A percentile compares a stretch with the other conserved stretches of the same genome.
Conservation (phyloP, 306 rosid genomes). For the Leucaena leucocephala region DNA sequence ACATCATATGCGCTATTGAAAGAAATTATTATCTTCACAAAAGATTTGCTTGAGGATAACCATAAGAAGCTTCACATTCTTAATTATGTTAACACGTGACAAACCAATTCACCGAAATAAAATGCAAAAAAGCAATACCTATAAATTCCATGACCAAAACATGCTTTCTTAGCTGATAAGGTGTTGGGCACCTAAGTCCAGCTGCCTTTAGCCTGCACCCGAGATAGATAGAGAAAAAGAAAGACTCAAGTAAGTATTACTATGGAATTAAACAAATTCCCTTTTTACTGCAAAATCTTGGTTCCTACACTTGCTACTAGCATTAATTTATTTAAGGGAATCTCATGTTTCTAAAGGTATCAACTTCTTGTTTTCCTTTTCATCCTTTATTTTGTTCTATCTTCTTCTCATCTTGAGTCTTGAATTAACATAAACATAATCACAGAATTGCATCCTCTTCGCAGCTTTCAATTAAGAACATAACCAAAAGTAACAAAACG, state of each 20-base stretch:
- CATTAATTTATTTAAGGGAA: background rate
- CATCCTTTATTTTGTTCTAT: background rate
- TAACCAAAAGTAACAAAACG: background rate
- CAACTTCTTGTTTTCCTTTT: background rate
- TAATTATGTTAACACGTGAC: background rate
- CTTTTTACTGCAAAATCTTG: background rate
- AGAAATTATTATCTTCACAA: slow-evolving; percentile 17
- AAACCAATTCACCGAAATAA: background rate
- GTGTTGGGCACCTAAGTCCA: slow-evolving; percentile 82
- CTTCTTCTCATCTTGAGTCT: slow-evolving; percentile 7
- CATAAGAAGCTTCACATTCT: background rate
- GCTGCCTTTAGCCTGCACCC: slow-evolving; percentile 77
- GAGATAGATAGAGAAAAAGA: slow-evolving; percentile 15
- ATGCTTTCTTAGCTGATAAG: slow-evolving; percentile 64
- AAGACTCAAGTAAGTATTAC: slow-evolving; percentile 7
- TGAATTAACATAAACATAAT: slow-evolving; percentile 15
- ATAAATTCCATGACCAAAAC: slow-evolving; percentile 94
- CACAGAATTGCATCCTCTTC: slow-evolving; percentile 7
- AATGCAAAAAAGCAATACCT: slow-evolving; percentile 48
- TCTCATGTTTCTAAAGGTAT: background rate
- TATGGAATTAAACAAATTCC: slow-evolving; percentile 27
- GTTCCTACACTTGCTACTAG: background rate
- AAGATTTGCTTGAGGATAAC: slow-evolving; percentile 10
- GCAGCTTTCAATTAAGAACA: background rate
- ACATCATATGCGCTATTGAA: slow-evolving; percentile 8